These are phyloP conservation scores for Penicillium sp. DNA, from an alignment of 2,329 filamentous ascomycete genomes.

Conservation along the genomic window DNA sequence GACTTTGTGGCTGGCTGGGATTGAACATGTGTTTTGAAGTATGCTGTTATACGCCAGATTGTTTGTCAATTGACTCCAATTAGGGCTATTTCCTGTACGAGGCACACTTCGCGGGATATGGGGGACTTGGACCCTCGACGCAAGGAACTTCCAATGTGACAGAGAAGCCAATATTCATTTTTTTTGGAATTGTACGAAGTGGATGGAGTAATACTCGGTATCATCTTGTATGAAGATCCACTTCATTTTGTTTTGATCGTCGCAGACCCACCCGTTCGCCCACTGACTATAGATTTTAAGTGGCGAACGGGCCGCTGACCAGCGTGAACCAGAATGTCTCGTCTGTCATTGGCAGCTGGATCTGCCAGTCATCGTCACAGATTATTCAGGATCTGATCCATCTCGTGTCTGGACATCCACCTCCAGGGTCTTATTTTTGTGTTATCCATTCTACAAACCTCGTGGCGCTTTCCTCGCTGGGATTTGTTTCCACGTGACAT, in stretches of 20 bases:
- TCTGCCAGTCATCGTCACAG: slow-evolving; percentile 18
- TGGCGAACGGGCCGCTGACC: slow-evolving; percentile 16
- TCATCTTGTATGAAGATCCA: background rate
- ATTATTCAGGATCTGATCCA: slow-evolving; percentile 20
- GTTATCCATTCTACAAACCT: background rate
- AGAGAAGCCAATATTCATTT: background rate
- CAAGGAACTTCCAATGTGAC: slow-evolving; percentile 5
- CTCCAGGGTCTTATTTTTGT: slow-evolving; percentile 9
- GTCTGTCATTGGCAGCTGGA: slow-evolving; percentile 13
- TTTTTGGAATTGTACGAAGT: background rate
- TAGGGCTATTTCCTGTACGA: background rate
- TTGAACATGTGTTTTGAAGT: background rate
- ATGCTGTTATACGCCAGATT: background rate
- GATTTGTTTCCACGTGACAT: background rate
- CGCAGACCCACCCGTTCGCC: slow-evolving; percentile 26
- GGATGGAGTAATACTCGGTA: no score
- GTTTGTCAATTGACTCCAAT: background rate
- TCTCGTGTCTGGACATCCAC: background rate
- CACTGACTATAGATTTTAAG: slow-evolving; percentile 19
- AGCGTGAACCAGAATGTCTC: slow-evolving; percentile 16
- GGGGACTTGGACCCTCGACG: background rate
- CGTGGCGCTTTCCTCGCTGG: slow-evolving; percentile 1
- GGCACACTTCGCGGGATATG: background rate
- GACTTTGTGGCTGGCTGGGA: slow-evolving; percentile 16
- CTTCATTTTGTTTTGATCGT: slow-evolving; percentile 12